Evolutionary conservation across 140 eudicot species (phyloP), one percentile per base, ranked within the genome.

Genomic region (Flaveria floridana): DNA sequence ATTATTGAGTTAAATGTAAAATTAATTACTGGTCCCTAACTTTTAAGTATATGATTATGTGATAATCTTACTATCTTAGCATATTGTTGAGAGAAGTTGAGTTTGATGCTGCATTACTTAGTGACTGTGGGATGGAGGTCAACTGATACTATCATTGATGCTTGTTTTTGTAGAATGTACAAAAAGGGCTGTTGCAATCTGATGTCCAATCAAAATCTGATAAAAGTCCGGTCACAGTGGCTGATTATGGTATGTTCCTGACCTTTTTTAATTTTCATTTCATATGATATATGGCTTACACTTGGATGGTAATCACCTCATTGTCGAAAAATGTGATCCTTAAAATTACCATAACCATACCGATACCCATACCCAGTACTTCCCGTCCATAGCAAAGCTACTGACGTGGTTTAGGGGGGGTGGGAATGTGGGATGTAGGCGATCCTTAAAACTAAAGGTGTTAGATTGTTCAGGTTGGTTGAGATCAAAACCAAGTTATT

Each of bases 181-280:
- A 94, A 87, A 90, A 84, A 73, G 89, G 87, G 64, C 67, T 94
- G 75, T 72, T 90, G 88, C 92, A 88, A 79, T 90, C 99, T 26
- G 99, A 94, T 73, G 97, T 94, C 52, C 99, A 94, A 6, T 88
- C 97, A 20, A 94, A 94, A 76, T 89, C 91, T 50, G 99, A 94
- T 76, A 88, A 81, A 80, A 86, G 89, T 76, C 99, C 99, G 0
- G 99, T 94, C 30, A 94, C 99, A 0, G 97, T 94, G 58, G 99
- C 99, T 72, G 97, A 94, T 83, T 94, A 94, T 84, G 99, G 99
- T 94, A 82, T 66, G 76, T 58, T 68, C 18, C 12, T 7, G 6
- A 4, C 6, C 58, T 44, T 34, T 73, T 21, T 62, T 28, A 7
- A 48, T 61, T 56, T 65, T 18, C 42, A 14, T 53, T 52, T 79